Evolutionary conservation across 2,329 filamentous ascomycete species (phyloP), one percentile per base, ranked within the genome.

Genomic region (Colletotrichum salicis): DNA sequence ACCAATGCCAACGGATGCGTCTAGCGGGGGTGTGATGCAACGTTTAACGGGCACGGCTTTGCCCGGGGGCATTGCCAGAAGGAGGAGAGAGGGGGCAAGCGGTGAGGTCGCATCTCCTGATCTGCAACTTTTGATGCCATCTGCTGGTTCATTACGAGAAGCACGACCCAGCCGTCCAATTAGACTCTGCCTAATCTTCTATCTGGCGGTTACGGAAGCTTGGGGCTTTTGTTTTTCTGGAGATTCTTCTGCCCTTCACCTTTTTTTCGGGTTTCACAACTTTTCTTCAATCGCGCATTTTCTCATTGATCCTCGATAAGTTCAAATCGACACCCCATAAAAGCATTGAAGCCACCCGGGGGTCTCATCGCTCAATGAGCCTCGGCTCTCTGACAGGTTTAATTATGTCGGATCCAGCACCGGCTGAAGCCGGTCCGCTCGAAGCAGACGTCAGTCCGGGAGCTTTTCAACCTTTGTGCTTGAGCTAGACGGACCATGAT

Each of bases 391-490:
- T 24, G 33, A 15, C 41, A 24, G 5, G 6, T 27, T 13, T 6
- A 33, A 65, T 0, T 19, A 65, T 65, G 52, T 52, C 52, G 7
- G 63, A 65, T n/a, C 52, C 63, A 11, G 29, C 10, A 15, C 54
- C 63, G 55, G 63, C 63, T 13, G 7, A 57, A 33, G 11, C 51
- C 11, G 33, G 11, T 13, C 52, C 63, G 12, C 63, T 65, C 33
- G 55, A 57, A 13, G 33, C 63, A 31, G 63, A 65, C 29, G 63
- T 65, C 22, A 65, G 63, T 45, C 19, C 5, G 37, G 6, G 5
- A 15, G 12, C 37, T 15, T 59, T n/a, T n/a, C 7, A 8, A 27
- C 8, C 1, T 4, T 3, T 15, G 4, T n/a, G 19, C 15, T 11
- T 10, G 13, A 10, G 15, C 19, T 48, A 7, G 41, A 4, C 19